A percentile compares a stretch with the other conserved stretches of the same genome.
phyloP scores from a whole-genome alignment of 306 rosid genomes.

The Ammopiptanthus mongolicus region DNA sequence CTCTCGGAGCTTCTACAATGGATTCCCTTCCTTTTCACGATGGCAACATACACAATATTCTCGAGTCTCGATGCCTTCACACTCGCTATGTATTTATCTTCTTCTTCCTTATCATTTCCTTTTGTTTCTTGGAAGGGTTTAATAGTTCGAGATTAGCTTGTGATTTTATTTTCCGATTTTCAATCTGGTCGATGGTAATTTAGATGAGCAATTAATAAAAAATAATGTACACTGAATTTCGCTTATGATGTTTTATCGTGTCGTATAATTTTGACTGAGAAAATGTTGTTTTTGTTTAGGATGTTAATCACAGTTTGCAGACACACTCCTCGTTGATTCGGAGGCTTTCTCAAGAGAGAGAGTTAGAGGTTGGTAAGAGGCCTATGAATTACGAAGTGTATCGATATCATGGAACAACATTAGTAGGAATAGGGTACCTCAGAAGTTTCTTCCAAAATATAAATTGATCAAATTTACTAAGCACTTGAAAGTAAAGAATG shows the following conservation, averaged over 20 bases:
- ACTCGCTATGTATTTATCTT: constrained; percentile 46
- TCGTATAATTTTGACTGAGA: background rate
- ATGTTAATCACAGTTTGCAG: constrained; percentile 55
- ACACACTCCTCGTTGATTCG: constrained; percentile 84
- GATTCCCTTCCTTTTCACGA: constrained; percentile 66
- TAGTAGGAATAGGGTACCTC: background rate
- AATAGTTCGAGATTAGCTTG: background rate
- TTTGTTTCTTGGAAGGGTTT: background rate
- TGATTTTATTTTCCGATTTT: background rate
- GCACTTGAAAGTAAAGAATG: background rate
- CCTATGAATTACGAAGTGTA: background rate
- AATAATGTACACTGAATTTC: background rate
- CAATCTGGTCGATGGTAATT: background rate
- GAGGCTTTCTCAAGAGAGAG: constrained; percentile 77
- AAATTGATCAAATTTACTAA: background rate
- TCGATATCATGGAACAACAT: background rate
- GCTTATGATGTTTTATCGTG: background rate
- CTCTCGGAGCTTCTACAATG: constrained; percentile 38
- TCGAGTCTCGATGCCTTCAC: constrained; percentile 44
- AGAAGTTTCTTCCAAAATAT: background rate
- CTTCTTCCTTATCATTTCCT: background rate
- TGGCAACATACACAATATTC: constrained; percentile 56
- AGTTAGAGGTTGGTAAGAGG: constrained; percentile 67
- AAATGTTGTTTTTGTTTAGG: constrained; percentile 33
- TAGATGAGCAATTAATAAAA: background rate